Conservation (phyloP, 208 protist genomes). For the Acanthamoeba lenticulata region DNA sequence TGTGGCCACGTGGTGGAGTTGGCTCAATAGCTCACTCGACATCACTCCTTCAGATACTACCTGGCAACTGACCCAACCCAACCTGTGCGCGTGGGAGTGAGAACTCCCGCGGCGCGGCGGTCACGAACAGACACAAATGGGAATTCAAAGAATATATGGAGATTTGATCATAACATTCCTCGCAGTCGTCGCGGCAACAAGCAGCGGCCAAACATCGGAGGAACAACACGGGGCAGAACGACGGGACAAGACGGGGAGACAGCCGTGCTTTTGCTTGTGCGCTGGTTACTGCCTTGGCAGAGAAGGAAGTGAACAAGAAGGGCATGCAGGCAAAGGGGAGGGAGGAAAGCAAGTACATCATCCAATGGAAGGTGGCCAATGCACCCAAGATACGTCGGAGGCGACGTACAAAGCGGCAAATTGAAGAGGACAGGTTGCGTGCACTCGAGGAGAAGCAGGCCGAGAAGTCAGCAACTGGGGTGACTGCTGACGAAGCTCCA, state of each 20-base stretch:
- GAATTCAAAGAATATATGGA: neutral
- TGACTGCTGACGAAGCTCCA: too few relatives aligned
- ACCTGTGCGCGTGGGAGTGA: constrained; percentile 26
- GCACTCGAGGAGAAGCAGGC: neutral
- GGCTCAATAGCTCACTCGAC: neutral
- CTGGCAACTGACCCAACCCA: constrained; percentile 6
- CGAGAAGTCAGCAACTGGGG: neutral
- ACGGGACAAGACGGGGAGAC: too few relatives aligned
- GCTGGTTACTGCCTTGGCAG: neutral
- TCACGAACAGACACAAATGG: neutral
- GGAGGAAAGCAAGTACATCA: neutral
- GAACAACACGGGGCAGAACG: too few relatives aligned
- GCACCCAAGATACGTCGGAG: neutral
- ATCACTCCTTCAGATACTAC: neutral
- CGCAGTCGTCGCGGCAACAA: too few relatives aligned
- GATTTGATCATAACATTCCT: too few relatives aligned
- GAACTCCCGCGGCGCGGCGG: neutral
- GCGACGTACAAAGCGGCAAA: neutral
- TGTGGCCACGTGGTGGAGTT: neutral
- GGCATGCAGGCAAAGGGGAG: neutral
- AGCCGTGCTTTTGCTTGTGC: too few relatives aligned
- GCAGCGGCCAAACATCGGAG: too few relatives aligned
- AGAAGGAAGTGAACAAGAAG: neutral
- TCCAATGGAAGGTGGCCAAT: constrained; percentile 13
- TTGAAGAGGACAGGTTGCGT: neutral